A percentile compares a stretch with the other conserved stretches of the same genome.
Evolutionary conservation across 306 rosid species (phyloP).

Genomic region (Inga leiocalycina): DNA sequence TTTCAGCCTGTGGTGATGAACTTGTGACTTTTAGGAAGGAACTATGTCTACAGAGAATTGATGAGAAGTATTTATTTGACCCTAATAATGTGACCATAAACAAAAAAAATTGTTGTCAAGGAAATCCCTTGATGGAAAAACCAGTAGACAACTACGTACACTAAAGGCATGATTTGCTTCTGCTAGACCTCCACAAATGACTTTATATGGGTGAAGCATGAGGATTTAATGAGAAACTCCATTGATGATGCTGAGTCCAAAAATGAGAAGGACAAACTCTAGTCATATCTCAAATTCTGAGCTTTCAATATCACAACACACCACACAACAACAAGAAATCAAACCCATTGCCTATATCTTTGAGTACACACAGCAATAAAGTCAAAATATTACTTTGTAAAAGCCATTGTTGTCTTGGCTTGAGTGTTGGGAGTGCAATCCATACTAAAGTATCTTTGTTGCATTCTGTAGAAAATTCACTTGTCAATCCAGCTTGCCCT

Average conservation of each 20-base stretch:
- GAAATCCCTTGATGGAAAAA: slow-evolving; percentile 48
- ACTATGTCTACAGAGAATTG: slow-evolving; percentile 45
- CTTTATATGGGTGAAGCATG: slow-evolving; percentile 43
- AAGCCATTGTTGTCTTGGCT: no score
- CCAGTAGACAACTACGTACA: slow-evolving; percentile 52
- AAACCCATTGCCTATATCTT: no score
- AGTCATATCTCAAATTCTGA: slow-evolving; percentile 88
- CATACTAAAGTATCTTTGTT: no score
- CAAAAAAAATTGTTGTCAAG: slow-evolving; percentile 43
- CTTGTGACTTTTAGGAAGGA: slow-evolving; percentile 55
- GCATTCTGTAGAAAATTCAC: no score
- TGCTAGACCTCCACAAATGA: slow-evolving; percentile 70
- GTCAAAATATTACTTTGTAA: no score
- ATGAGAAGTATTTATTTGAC: slow-evolving; percentile 47
- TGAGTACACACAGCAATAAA: no score
- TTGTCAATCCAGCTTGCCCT: no score
- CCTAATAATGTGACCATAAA: slow-evolving; percentile 33
- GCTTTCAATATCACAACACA: slow-evolving; percentile 52
- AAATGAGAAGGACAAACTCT: slow-evolving; percentile 58
- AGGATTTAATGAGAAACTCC: slow-evolving; percentile 47
- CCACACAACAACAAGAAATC: not conserved
- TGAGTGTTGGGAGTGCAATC: no score
- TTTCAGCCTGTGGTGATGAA: slow-evolving; percentile 80
- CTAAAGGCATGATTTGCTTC: slow-evolving; percentile 51
- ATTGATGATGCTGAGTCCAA: slow-evolving; percentile 48